Base-by-base conservation (phyloP, 306 rosid genomes). In the Medicago arabica region DNA sequence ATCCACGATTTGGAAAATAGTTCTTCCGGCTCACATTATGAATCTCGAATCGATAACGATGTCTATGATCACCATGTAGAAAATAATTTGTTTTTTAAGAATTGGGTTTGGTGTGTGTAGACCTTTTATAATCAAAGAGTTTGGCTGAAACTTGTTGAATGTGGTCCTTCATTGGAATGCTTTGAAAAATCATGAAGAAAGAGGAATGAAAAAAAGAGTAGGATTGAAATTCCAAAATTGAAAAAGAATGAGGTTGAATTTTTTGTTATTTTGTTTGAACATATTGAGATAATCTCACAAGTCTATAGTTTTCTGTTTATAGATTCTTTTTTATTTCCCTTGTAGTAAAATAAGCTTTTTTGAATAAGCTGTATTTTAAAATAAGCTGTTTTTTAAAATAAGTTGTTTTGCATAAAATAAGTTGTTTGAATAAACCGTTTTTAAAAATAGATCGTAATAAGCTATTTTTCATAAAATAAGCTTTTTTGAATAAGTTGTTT, bases 181-280 rank as follows among this genome's bases (percentile, higher is more conserved):
- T 81, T 76, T 50, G 51, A 16, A 70, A 81, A 75, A 76, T 61
- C 80, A 68, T 38, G 63, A 77, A 69, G 83, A 19, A 47, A 44
- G 36, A 82, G 51, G 19, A 69, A 18, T 39, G 18, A 31, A 19
- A 53, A 40, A 28, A 66, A 50, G 51, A 57, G 66, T 55, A 39
- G 74, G 70, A 60, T 18, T 50, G 63, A 58, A 50, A 67, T 74
- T 78, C 77, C 18, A 21, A 31, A 44, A 41, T 78, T 55, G 71
- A 47, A 23, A 55, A 63, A 54, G 41, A 47, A 61, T 21, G 8
- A 17, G 46, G 55, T 18, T 9, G 55, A 19, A 39, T 73, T 61
- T 59, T 17, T 21, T 21, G 46, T 46, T 39, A 12, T 58, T 54
- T 78, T 55, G 36, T 17, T 70, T 19, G 50, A 38, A 44, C 36